Base-by-base conservation (phyloP, 2,329 filamentous ascomycete species). In the Talaromyces sp. region DNA sequence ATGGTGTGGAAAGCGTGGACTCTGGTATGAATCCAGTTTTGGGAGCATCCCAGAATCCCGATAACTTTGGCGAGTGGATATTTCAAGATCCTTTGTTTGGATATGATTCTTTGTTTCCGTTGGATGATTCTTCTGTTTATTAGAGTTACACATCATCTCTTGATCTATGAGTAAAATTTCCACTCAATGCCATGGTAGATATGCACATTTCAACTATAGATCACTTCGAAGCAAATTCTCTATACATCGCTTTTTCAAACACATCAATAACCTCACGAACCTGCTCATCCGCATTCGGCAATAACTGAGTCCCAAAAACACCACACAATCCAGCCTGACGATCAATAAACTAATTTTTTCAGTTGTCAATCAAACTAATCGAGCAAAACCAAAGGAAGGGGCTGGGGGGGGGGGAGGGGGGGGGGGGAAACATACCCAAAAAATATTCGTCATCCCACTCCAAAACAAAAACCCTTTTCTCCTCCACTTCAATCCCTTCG, bases 391-490 rank as follows among this genome's bases (percentile, higher is more conserved):
- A n/a, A n/a, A n/a, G n/a, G n/a, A n/a, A n/a, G n/a, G n/a, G n/a
- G n/a, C n/a, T n/a, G n/a, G n/a, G n/a, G n/a, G n/a, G 3, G 36
- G n/a, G 6, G 6, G 13, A 15, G 21, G 19, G 2, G 11, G 5
- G 7, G 17, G 17, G 21, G 13, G n/a, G 13, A n/a, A 5, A 35
- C 56, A 15, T 41, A 58, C 56, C 56, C 56, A 58, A 19, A 40
- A 58, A 11, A 53, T 48, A 35, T 58, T 58, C 11, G 56, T 21
- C 50, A 58, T 35, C 8, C 56, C 56, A 36, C 56, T 54, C 56
- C 56, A 58, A 19, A 53, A 58, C 28, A 58, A 28, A 45, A 35
- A 58, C 19, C 56, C 56, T 25, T 54, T 58, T 28, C 56, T 53
- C n/a, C 56, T 54, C 56, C 56, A 58, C 51, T 48, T 58, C 22